Base-by-base conservation (phyloP, 257 asterid species). In the Jacaranda mimosifolia region DNA sequence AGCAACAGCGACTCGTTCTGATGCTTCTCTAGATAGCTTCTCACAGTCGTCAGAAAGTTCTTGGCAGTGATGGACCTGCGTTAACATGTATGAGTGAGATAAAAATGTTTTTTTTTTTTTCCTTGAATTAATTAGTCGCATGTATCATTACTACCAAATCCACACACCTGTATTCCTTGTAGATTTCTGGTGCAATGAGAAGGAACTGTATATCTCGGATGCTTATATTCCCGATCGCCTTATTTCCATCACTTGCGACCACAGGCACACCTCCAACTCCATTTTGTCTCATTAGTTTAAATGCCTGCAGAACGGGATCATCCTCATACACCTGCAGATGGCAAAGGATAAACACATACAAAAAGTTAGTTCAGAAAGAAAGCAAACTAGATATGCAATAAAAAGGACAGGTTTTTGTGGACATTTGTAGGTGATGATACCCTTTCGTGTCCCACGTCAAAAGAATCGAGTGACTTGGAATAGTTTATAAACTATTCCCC, bases 231-330 rank as follows among this genome's bases (percentile, higher is more conserved):
- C 99, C 99, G 43, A 96, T 82, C 14, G 98, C 94, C 75, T 88
- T 91, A 21, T 32, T 87, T 58, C 97, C 97, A 71, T 83, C 91
- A 60, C 87, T 86, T 56, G 85, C 91, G 49, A 96, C 94, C 65
- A 96, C 97, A 0, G 99, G 99, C 12, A 96, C 77, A 14, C 95
- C 99, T 72, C 99, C 99, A 15, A 93, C 94, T 49, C 97, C 98
- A 32, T 93, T 86, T 74, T 87, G 95, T 75, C 97, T 85, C 99
- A 93, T 93, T 45, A 93, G 72, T 72, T 93, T 96, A 76, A 96
- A 96, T 18, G 99, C 98, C 83, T 93, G 97, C 83, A 96, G 88
- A 66, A 96, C 99, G 1, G 99, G 97, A 36, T 96, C 99, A 38
- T 96, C 98, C 83, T 89, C 97, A 1, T 76, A 14, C 38, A 96